Evolutionary conservation across 768 basidiomycete genomes (phyloP).

Genomic region (Lyophyllum atratum): DNA sequence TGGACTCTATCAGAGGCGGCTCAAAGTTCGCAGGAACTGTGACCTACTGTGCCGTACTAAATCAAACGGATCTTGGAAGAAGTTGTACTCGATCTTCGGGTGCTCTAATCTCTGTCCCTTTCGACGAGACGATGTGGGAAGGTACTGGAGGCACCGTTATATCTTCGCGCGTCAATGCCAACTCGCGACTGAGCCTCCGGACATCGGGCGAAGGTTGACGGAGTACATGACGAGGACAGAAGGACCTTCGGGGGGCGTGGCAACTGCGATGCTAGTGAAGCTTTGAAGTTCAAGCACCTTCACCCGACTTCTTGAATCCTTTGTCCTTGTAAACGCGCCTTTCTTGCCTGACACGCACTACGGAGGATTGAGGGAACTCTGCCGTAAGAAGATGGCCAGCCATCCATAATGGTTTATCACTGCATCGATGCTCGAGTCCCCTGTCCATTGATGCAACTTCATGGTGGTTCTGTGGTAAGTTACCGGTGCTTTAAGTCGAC

Average conservation of each 20-base stretch:
- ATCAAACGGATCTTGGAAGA: background rate
- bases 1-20: background rate
- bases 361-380: no score
- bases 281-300: no score
- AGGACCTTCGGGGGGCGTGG: background rate
- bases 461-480: no score
- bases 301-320: no score
- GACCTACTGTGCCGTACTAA: background rate
- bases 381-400: no score
- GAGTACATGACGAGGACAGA: background rate
- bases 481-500: no score
- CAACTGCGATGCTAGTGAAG: background rate
- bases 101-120: background rate
- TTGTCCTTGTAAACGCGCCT: no score
- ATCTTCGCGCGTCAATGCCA: background rate
- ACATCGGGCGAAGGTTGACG: background rate
- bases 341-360: no score
- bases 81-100: background rate
- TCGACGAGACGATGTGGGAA: background rate
- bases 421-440: no score
- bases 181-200: background rate
- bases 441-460: no score
- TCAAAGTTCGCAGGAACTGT: background rate
- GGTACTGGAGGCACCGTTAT: background rate
- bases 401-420: no score